phyloP scores from a whole-genome alignment of 78 protist species.

The Dictyostelium citrinum region DNA sequence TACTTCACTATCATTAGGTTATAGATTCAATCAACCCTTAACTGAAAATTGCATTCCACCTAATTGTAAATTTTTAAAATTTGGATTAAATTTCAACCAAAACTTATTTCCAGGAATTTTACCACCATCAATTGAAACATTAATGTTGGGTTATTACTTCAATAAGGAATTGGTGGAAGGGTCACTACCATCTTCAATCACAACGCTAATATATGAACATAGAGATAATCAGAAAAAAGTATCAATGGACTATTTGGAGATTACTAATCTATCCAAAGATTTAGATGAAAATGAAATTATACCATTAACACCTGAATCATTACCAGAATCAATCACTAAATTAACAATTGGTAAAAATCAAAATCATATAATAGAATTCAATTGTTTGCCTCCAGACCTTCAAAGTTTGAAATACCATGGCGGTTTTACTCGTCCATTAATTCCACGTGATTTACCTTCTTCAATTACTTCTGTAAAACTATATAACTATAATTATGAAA shows the following conservation, averaged over 20 bases:
- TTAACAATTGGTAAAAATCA: background rate
- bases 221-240: background rate
- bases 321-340: background rate
- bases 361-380: background rate
- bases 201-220: background rate
- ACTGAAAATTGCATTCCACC: background rate
- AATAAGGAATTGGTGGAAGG: background rate
- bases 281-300: background rate
- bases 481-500: background rate
- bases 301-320: background rate
- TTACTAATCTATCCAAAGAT: background rate
- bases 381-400: background rate
- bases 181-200: background rate
- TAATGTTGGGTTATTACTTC: background rate
- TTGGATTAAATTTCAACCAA: background rate
- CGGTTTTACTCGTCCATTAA: background rate
- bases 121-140: background rate
- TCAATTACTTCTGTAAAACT: background rate
- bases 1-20: background rate
- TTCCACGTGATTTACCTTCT: background rate
- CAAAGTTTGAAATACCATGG: background rate
- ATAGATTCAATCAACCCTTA: background rate
- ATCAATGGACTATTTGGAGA: background rate
- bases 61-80: background rate
- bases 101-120: background rate